These are phyloP conservation scores for Blastobotrys terrestris DNA, from an alignment of 805 yeast species.

Conservation along the genomic window DNA sequence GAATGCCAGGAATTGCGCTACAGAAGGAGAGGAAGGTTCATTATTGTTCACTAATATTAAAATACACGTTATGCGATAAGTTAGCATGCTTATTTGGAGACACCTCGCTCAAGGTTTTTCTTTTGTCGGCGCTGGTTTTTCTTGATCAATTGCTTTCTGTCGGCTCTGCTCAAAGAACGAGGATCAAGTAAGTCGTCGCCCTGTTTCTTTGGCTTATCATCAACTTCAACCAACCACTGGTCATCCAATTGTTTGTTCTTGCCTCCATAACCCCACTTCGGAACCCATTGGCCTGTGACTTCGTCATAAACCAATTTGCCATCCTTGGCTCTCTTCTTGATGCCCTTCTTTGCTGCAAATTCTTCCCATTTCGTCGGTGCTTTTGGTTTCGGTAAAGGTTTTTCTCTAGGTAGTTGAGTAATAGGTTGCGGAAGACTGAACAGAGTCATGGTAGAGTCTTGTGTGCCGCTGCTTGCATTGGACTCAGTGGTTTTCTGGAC, in stretches of 20 bases:
- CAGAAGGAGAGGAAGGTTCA: no score
- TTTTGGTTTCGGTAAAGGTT: constrained; percentile 88
- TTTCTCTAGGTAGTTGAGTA: constrained; percentile 86
- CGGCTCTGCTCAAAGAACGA: constrained; percentile 70
- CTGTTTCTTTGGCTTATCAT: constrained; percentile 47
- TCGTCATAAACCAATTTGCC: constrained; percentile 91
- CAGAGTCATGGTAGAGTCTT: constrained; percentile 68
- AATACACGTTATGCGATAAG: background rate
- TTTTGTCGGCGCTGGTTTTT: constrained; percentile 81
- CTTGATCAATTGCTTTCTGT: constrained; percentile 78
- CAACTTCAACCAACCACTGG: constrained; percentile 96
- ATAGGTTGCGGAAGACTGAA: constrained; percentile 79
- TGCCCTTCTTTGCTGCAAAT: constrained; percentile 94
- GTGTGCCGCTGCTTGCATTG: constrained; percentile 45
- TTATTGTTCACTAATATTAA: background rate
- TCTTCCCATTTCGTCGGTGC: constrained; percentile 94
- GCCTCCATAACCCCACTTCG: constrained; percentile 98
- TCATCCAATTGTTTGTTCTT: constrained; percentile 77
- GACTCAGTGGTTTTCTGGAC: constrained; percentile 80
- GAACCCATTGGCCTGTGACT: constrained; percentile 88
- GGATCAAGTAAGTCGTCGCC: constrained; percentile 70
- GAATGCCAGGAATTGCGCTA: no score
- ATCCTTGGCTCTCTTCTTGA: constrained; percentile 78
- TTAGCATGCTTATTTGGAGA: background rate
- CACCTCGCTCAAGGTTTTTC: constrained; percentile 44